Percentiles rank a stretch among this genome's conserved stretches.
Conservation (phyloP, 2,329 filamentous ascomycete genomes). For the Cladosporium oxysporum region DNA sequence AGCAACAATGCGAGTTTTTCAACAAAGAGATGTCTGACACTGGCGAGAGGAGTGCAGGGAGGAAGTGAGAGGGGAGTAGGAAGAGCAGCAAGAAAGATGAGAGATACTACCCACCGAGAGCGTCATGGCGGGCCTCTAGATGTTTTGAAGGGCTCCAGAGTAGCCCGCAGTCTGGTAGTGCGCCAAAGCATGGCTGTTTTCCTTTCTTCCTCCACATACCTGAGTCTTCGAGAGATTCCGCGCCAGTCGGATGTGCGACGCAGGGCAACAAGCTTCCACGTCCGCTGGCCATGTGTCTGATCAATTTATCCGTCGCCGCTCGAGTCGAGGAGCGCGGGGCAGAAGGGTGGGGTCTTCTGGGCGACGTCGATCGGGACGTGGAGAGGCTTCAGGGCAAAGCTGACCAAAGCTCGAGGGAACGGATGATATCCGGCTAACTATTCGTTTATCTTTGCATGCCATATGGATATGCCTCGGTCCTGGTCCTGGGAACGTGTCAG, state of each 20-base stretch:
- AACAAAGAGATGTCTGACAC: neutral
- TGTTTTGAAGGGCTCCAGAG: slow-evolving; percentile 1
- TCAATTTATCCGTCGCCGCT: slow-evolving; percentile 6
- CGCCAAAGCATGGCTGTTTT: slow-evolving; percentile 12
- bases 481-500: neutral
- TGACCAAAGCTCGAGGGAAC: neutral
- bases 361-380: slow-evolving; percentile 6
- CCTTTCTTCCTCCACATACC: neutral
- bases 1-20: neutral
- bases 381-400: neutral
- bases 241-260: slow-evolving; percentile 11
- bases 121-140: neutral
- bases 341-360: neutral
- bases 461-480: neutral
- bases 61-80: neutral
- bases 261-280: slow-evolving; percentile 12
- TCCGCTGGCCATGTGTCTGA: neutral
- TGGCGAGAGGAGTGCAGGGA: neutral
- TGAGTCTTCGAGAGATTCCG: neutral
- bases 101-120: neutral
- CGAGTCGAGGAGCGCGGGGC: slow-evolving; percentile 7
- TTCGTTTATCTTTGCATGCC: neutral
- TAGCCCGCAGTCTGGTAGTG: neutral
- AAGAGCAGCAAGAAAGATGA: neutral
- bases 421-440: neutral